Evolutionary conservation across 768 basidiomycete species (phyloP), one percentile per base, ranked within the genome.

Genomic region (Leccinum olivaceopallidum): DNA sequence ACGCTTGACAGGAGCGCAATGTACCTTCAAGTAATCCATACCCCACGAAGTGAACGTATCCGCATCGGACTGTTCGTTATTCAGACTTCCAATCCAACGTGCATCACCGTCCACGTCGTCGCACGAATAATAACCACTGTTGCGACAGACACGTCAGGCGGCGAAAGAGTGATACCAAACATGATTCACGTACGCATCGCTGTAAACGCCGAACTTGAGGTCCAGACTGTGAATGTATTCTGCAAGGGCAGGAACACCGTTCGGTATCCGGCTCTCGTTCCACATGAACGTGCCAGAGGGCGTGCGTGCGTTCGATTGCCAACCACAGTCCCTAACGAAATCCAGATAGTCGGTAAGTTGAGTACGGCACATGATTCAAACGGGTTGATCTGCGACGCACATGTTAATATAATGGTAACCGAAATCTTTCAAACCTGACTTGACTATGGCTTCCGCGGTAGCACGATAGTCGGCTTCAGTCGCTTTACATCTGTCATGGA

Each of bases 1-100:
- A 9, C 30, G 26, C 9, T 13, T 7, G 28, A 26, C 10, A 26
- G 4, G 22, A 30, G 16, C 24, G 2, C 22, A 28, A 50, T 48
- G 30, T 10, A 65, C 63, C 53, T 65, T 65, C 56, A 65, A 36
- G 53, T 65, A 65, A 57, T 65, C 58, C 8, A 14, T 39, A 48
- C 55, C 56, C 64, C 61, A 65, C 20, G 30, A 22, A 1, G 26
- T 14, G 5, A 65, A 65, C 8, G 58, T 57, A 22, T 51, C 5
- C 4, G 62, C 64, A 14, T 65, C 61, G 4, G 53, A 37, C 16
- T 28, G n/a, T 18, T 65, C 64, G 42, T 63, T 13, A 26, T 53
- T 53, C 14, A 60, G 18, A 48, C 64, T 65, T 18, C 64, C 64
- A 36, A 65, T 28, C 53, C 48, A 48, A 22, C 53, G 39, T 6